Evolutionary conservation across 164 flowering plant species (phyloP), one percentile per base, ranked within the genome.

Genomic region (Santalum album): DNA sequence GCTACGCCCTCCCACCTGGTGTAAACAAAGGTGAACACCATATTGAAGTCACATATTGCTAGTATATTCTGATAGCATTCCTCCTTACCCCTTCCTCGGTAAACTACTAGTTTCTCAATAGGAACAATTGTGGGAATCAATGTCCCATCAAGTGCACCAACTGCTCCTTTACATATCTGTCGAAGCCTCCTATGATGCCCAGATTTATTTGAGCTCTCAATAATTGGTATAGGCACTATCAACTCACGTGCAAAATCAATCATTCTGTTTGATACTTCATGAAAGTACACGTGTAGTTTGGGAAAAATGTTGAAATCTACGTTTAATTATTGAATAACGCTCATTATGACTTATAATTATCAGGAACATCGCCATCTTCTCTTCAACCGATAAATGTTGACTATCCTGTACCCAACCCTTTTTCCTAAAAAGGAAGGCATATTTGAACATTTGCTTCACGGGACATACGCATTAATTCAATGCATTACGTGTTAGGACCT

Each of bases 1-100:
- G 49, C 21, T 46, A 12, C 3, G 10, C 22, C 49, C 14, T 46
- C 49, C 49, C 49, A 46, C 6, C 22, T 23, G 2, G 49, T 21
- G 21, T 21, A 46, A 46, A 46, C 49, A 46, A 46, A 46, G 10
- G 49, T 46, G 22, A 46, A 46, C 49, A 46, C 22, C 49, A 46
- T 46, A 18, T 46, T 6, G 14, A 46, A 46, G 12, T 46, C 21
- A 18, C 49, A 46, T 3, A 46, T 46, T 6, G 22, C 49, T 7
- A 12, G 22, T 15, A 43, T 16, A 43, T 43, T 43, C 15, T 43
- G 47, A 16, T 43, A 43, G 15, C 15, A 43, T 43, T 43, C 7
- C 3, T 16, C 47, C 5, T 14, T 43, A 5, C 47, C 47, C 15
- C 47, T 17, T 43, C 47, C 47, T 43, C 5, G n/a, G 47, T 43